Evolutionary conservation across 495 filamentous ascomycete species (phyloP), one percentile per base, ranked within the genome.

Genomic region (Podospora conica): DNA sequence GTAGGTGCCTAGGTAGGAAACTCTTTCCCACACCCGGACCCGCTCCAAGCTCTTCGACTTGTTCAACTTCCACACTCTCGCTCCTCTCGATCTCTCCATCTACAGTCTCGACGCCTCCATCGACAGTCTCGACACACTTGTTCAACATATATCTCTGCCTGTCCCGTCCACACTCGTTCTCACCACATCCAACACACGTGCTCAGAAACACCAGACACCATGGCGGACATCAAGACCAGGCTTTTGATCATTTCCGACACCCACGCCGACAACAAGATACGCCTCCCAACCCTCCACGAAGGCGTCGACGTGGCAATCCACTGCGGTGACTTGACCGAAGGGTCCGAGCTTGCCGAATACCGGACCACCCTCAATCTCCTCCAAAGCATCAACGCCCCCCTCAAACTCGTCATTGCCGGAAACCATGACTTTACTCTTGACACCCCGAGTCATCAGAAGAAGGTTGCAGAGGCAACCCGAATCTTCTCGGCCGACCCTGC

Each of bases 361-460:
- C 72, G 78, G 15, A 64, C 69, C 8, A 77, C 81, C 9, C 69
- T 93, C 22, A 61, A 77, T 3, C 81, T 90, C 71, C 78, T 95
- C 15, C 71, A 73, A 18, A 68, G 61, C 0, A 83, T 87, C 61
- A 69, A 84, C 7, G 90, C 91, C 0, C 83, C 87, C 21, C 75
- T 93, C 7, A 96, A 93, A 66, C 76, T 96, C 40, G 85, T 93
- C 33, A 92, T 96, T 60, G 86, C 91, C 1, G 91, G 91, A 0
- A 93, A 94, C 73, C 91, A 93, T 75, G 91, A 94, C 71, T 83
- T 90, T 63, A 85, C 85, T 0, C 83, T 93, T 3, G 90, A 95
- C 71, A 74, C 75, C 27, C 75, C 82, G 3, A 12, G 58, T 20
- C 58, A 60, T 53, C 40, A 58, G 53, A 22, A 64, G 40, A 68